Evolutionary conservation across 228 moss, liverwort and hornwort species (phyloP), one percentile per base, ranked within the genome.

Genomic region (Sphagnum fallax): DNA sequence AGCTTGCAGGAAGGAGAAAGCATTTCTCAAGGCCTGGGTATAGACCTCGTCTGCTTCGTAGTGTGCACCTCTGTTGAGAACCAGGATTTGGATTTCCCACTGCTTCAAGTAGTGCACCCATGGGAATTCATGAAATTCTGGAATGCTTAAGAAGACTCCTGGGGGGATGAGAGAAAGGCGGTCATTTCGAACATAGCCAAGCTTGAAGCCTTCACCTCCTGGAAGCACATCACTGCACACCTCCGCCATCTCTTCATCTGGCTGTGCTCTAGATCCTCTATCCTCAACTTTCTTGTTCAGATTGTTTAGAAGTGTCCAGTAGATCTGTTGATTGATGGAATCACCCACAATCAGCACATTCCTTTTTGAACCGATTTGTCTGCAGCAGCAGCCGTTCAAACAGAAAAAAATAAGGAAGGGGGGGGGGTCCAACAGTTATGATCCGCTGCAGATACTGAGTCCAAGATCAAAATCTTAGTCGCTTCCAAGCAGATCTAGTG

Each of bases 41-140:
- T 69, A 83, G 1, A 47, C 71, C 7, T 70, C 65, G 18, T 87
- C 87, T 11, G 65, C 69, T 16, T 75, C 68, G 50, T 75, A 87
- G 53, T 87, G 87, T 16, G 87, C 83, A 61, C 87, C 87, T 65
- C 79, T 72, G 60, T 83, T 87, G 64, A 87, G 72, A 0, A 87
- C 4, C 13, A 87, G 14, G n/a, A 79, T 51, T 10, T 67, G 76
- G 57, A 83, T 71, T 10, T 57, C 57, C 16, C 78, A 73, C 51
- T 79, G 48, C 3, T 61, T 59, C 62, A 87, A 15, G 12, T 74
- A 67, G 6, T 74, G 32, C 9, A 87, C 0, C 87, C 87, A 87
- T 48, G 83, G 79, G 53, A 66, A 87, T 11, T 87, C 87, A n/a
- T 77, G 81, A 48, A 87, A 76, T 52, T 87, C 83, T 10, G 0